A percentile compares a stretch with the other conserved stretches of the same genome.
These are phyloP conservation scores for Colletotrichum tropicale DNA, from an alignment of 2,329 filamentous ascomycete genomes.

Conservation along the genomic window DNA sequence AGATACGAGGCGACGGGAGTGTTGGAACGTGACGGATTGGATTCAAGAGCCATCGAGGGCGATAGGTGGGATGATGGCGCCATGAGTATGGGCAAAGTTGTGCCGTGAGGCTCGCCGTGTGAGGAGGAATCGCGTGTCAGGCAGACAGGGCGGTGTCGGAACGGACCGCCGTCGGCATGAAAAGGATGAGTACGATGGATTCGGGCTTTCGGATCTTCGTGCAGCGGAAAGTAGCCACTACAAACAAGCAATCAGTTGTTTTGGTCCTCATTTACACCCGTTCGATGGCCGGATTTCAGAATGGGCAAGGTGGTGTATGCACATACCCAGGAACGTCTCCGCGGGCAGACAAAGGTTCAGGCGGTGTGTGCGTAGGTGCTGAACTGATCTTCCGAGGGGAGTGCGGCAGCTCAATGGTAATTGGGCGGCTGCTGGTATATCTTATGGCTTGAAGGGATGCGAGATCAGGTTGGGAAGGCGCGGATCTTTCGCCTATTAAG, in stretches of 20 bases:
- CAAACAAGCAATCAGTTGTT: neutral
- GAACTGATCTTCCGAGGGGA: conserved; percentile 40
- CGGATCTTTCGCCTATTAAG: conserved; percentile 19
- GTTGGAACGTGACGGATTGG: conserved; percentile 33
- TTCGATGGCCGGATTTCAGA: neutral
- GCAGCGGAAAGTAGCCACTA: conserved; percentile 66
- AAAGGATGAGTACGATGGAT: conserved; percentile 59
- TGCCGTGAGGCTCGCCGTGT: neutral
- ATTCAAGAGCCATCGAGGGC: conserved; percentile 19
- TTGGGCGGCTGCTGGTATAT: conserved; percentile 47
- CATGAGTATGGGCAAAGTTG: conserved; percentile 15
- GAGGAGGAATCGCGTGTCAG: conserved; percentile 32
- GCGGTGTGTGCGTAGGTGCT: conserved; percentile 46
- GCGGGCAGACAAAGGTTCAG: conserved; percentile 58
- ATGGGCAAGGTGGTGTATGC: neutral
- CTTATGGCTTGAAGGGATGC: conserved; percentile 8
- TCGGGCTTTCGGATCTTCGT: conserved; percentile 56
- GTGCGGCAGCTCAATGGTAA: conserved; percentile 56
- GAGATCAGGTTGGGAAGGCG: neutral
- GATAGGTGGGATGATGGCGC: conserved; percentile 14
- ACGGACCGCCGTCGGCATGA: conserved; percentile 44
- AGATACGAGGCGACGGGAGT: conserved; percentile 57
- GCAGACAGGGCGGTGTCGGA: conserved; percentile 37
- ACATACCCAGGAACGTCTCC: conserved; percentile 65
- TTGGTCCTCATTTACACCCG: neutral